Evolutionary conservation across 1,284 basidiomycete species (phyloP).

Genomic region (Cutaneotrichosporon mucoides): DNA sequence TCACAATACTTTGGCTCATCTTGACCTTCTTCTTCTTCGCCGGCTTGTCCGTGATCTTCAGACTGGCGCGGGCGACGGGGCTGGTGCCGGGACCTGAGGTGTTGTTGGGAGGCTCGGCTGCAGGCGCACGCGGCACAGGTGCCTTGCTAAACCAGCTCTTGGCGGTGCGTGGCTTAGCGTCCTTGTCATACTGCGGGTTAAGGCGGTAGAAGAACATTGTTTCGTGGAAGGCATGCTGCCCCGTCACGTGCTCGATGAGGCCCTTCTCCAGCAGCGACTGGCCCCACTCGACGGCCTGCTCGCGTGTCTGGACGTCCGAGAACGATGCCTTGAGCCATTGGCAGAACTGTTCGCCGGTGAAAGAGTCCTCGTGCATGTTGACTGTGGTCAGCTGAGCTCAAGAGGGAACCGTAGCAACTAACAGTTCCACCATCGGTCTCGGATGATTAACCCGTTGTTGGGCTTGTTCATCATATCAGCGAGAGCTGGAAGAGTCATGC

Average conservation of each 20-base stretch:
- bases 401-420: conserved; percentile 12
- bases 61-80: conserved; percentile 2
- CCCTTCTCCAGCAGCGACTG: conserved; percentile 68
- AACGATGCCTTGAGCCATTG: conserved; percentile 83
- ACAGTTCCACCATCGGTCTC: conserved; percentile 46
- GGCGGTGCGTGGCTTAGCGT: conserved; percentile 22
- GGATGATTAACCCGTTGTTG: conserved; percentile 43
- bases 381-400: conserved; percentile 1
- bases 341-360: conserved; percentile 79
- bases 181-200: conserved; percentile 60
- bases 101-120: neutral
- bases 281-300: conserved; percentile 75
- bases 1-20: conserved; percentile 78
- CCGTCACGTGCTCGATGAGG: conserved; percentile 71
- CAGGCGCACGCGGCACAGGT: conserved; percentile 3
- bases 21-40: conserved; percentile 62
- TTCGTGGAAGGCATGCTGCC: conserved; percentile 74
- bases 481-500: conserved; percentile 38
- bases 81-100: conserved; percentile 9
- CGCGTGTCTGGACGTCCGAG: conserved; percentile 70
- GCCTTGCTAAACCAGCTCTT: conserved; percentile 37
- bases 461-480: conserved; percentile 45
- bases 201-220: conserved; percentile 78
- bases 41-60: conserved; percentile 18
- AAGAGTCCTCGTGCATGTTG: conserved; percentile 57